These are phyloP conservation scores for Nitzschia putrida DNA, from an alignment of 108 stramenopile genomes.

Conservation along the genomic window DNA sequence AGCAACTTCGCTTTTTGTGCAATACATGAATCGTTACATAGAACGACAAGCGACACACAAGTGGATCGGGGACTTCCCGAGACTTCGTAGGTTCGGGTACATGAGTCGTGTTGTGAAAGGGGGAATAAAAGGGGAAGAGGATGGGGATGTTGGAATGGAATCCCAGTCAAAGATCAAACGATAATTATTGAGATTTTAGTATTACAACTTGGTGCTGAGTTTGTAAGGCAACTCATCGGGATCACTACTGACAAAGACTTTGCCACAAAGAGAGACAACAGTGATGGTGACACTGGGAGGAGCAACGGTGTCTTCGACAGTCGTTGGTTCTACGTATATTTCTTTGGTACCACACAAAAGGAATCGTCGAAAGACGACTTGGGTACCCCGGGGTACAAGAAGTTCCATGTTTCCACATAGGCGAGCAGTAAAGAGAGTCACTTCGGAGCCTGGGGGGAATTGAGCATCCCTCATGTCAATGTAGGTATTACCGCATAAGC, in stretches of 20 bases:
- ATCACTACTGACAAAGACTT: slow-evolving; percentile 13
- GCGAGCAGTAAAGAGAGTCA: background rate
- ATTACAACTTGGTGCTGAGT: no score
- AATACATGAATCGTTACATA: no score
- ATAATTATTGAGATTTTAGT: no score
- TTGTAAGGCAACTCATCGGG: slow-evolving; percentile 2
- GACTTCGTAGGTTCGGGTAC: no score
- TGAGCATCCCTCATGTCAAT: slow-evolving; percentile 1
- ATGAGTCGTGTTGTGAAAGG: no score
- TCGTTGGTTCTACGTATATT: background rate
- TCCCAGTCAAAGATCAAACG: no score
- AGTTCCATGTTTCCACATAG: slow-evolving; percentile 3
- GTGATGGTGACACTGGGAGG: background rate
- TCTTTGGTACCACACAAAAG: slow-evolving; percentile 9
- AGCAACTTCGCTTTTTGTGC: no score
- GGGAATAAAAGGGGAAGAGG: no score
- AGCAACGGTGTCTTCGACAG: background rate
- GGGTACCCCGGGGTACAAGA: slow-evolving; percentile 7
- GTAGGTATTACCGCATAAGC: slow-evolving; percentile 13
- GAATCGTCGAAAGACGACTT: slow-evolving; percentile 7
- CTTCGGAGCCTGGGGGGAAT: slow-evolving; percentile 10
- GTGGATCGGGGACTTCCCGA: no score
- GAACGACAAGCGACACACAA: no score
- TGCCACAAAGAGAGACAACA: slow-evolving; percentile 8
- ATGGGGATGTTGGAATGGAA: no score